These are phyloP conservation scores for Vitis cinerea DNA, from an alignment of 164 flowering plant species.

Conservation along the genomic window DNA sequence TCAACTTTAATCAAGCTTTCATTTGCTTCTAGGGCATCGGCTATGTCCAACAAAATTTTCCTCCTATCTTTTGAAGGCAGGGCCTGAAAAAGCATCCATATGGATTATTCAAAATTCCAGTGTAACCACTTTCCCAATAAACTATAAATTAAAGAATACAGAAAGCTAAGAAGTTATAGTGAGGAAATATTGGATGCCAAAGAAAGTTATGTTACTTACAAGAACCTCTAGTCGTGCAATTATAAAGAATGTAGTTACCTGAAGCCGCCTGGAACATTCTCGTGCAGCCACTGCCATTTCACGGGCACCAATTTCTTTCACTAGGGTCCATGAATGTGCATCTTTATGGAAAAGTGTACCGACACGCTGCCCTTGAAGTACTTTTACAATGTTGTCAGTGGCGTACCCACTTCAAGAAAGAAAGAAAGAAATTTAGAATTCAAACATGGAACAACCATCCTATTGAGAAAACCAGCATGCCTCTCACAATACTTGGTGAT, in stretches of 20 bases:
- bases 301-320: conserved; percentile 51
- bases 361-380: conserved; percentile 58
- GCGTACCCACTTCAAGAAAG: conserved; percentile 61
- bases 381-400: conserved; percentile 56
- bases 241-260: conserved; percentile 41
- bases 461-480: neutral
- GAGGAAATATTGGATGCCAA: neutral
- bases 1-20: conserved; percentile 54
- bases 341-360: conserved; percentile 88
- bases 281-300: conserved; percentile 93
- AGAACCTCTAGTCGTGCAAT: neutral
- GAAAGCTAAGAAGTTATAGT: neutral
- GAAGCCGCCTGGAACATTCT: conserved; percentile 77
- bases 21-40: conserved; percentile 75
- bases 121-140: neutral
- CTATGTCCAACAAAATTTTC: conserved; percentile 71
- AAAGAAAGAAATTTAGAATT: conserved; percentile 10
- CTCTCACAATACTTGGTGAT: too few relatives aligned
- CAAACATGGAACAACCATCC: neutral
- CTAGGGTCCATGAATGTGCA: conserved; percentile 55
- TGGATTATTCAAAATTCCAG: neutral
- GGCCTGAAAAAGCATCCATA: conserved; percentile 38
- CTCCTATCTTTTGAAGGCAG: conserved; percentile 58
- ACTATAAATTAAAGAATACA: neutral
- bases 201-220: neutral